Base-by-base conservation (phyloP, 345 rosid genomes). In the Euphorbia peplus region DNA sequence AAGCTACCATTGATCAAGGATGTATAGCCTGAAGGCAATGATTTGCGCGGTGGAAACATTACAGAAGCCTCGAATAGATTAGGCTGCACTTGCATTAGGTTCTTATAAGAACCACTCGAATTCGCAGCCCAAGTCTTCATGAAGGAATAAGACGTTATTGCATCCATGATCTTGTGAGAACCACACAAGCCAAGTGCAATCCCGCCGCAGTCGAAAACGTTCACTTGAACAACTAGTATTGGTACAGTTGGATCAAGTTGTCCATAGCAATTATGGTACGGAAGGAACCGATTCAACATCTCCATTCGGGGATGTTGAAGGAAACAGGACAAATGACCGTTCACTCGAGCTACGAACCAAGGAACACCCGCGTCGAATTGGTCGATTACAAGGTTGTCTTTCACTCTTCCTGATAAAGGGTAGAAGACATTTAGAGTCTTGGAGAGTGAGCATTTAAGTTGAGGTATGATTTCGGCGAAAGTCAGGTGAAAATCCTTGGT, bases 141-240 rank as follows among this genome's bases (percentile, higher is more conserved):
- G 32, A 69, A 58, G 0, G 54, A 14, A 47, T 55, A 28, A 0
- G 26, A 21, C 3, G 46, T 69, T 5, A 22, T 9, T 21, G 46
- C 72, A 44, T 69, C 72, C 5, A 0, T 28, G 32, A 30, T 30
- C 56, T 59, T 58, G 57, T 69, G 72, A 6, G 47, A 22, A 18
- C 44, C 58, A 47, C 57, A 28, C 56, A 58, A 0, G 28, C 72
- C 72, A 16, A 69, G 10, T 2, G 72, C 72, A 12, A 69, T 69
- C 13, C 72, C 72, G 0, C 72, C 72, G 35, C 65, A 69, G 14
- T 46, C 44, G 22, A 69, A 69, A 4, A 59, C 18, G 16, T 69
- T 69, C 25, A 58, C 46, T 30, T 69, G 72, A 7, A 69, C 65
- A n/a, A n/a, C 42, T 35, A 69, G 16, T 16, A 12, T 39, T 24